Percentiles rank a stretch among this genome's conserved stretches.
phyloP scores from a whole-genome alignment of 73 alveolate genomes.

The Tetrahymena malaccensis region DNA sequence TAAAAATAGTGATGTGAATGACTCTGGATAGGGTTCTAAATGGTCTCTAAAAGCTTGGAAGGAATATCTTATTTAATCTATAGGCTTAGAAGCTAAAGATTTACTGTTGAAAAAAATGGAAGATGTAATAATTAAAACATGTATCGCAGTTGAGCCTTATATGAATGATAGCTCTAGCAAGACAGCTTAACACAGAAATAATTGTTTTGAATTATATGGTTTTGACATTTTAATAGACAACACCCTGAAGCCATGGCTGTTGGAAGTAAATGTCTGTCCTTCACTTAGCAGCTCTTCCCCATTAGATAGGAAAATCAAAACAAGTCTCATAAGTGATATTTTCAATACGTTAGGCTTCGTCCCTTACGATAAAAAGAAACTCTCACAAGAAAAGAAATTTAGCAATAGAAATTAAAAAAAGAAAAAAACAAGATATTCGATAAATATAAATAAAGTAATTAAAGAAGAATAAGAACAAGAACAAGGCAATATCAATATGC shows the following conservation, averaged over 20 bases:
- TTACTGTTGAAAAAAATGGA: conserved; percentile 47
- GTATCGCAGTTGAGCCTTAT: conserved; percentile 71
- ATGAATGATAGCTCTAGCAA: conserved; percentile 5
- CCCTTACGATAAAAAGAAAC: background rate
- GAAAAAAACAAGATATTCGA: background rate
- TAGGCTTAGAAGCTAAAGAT: conserved; percentile 48
- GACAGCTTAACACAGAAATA: conserved; percentile 37
- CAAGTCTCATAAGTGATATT: conserved; percentile 75
- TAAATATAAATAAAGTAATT: background rate
- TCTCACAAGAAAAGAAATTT: background rate
- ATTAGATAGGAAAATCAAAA: conserved; percentile 71
- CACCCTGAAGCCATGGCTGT: conserved; percentile 84
- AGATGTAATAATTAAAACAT: conserved; percentile 66
- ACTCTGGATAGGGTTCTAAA: conserved; percentile 58
- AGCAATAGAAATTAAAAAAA: background rate
- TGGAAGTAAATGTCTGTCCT: conserved; percentile 94
- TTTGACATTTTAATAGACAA: conserved; percentile 90
- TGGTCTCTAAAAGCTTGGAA: conserved; percentile 64
- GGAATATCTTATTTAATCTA: conserved; percentile 27
- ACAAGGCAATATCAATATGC: background rate
- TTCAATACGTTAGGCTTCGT: background rate
- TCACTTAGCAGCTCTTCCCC: conserved; percentile 79
- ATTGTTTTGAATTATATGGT: conserved; percentile 96
- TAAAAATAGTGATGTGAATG: conserved; percentile 46
- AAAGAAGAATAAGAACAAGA: background rate